phyloP scores from a whole-genome alignment of 2,329 filamentous ascomycete species.

The Stachybotrys elegans region DNA sequence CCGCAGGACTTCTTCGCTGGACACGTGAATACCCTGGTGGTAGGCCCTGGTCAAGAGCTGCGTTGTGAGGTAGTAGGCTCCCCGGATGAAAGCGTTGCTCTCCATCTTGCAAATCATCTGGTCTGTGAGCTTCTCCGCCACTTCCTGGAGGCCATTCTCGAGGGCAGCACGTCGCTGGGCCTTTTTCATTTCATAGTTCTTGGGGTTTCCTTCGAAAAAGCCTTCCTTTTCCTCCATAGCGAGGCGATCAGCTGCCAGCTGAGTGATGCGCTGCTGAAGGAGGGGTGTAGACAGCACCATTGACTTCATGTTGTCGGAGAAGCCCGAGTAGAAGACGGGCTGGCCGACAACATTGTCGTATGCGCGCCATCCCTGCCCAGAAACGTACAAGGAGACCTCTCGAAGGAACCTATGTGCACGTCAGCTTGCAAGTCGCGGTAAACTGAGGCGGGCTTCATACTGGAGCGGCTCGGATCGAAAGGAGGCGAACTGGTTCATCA shows the following conservation, averaged over 20 bases:
- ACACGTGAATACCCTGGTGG: conserved; percentile 95
- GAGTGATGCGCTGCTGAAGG: conserved; percentile 66
- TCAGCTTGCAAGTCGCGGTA: background rate
- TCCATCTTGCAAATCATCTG: conserved; percentile 99
- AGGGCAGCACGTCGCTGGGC: conserved; percentile 58
- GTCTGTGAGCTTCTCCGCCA: conserved; percentile 82
- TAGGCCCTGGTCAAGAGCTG: conserved; percentile 90
- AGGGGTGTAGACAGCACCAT: conserved; percentile 71
- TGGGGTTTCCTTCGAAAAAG: conserved; percentile 52
- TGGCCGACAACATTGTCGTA: conserved; percentile 90
- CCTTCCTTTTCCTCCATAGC: conserved; percentile 74
- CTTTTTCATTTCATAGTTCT: conserved; percentile 45
- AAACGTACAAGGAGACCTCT: conserved; percentile 89
- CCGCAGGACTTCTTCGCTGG: conserved; percentile 84
- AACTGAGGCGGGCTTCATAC: conserved; percentile 25
- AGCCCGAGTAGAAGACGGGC: conserved; percentile 88
- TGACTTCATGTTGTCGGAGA: conserved; percentile 82
- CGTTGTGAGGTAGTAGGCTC: conserved; percentile 84
- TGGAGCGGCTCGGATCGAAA: conserved; percentile 69
- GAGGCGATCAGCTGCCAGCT: conserved; percentile 71
- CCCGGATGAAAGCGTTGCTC: conserved; percentile 84
- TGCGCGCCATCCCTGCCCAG: conserved; percentile 89
- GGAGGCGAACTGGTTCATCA: conserved; percentile 79
- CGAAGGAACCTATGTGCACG: conserved; percentile 68
- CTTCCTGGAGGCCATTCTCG: conserved; percentile 67